phyloP scores from a whole-genome alignment of 106 monocot genomes.

The Platanthera guangdongensis region DNA sequence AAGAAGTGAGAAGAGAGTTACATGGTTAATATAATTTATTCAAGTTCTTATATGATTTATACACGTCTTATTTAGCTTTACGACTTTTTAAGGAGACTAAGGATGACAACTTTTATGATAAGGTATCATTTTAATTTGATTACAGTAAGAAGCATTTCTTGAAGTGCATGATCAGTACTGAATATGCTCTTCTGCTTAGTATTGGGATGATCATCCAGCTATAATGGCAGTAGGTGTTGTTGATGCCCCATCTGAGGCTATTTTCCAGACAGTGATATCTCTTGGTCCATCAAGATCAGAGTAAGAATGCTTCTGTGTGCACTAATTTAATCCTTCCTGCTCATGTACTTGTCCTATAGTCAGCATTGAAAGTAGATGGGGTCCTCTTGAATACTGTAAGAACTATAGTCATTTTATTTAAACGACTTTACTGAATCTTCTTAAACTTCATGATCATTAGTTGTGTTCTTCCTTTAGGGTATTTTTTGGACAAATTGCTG shows the following conservation, averaged over 20 bases:
- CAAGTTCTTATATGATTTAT: not conserved
- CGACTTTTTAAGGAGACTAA: slow-evolving; percentile 93
- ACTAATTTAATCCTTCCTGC: not conserved
- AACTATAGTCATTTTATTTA: too few species aligned
- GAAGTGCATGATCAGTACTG: slow-evolving; percentile 3
- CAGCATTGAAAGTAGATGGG: not conserved
- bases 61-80: slow-evolving; percentile 37
- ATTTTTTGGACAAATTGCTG: too few species aligned
- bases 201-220: slow-evolving; percentile 94
- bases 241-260: slow-evolving; percentile 81
- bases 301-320: slow-evolving; percentile 31
- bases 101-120: slow-evolving; percentile 60
- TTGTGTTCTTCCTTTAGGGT: too few species aligned
- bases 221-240: slow-evolving; percentile 97
- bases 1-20: too few species aligned
- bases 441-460: too few species aligned
- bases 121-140: slow-evolving; percentile 38
- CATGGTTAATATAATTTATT: not conserved
- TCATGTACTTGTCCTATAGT: not conserved
- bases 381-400: not conserved
- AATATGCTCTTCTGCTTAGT: slow-evolving; percentile 28
- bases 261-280: slow-evolving; percentile 84
- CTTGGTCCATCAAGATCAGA: slow-evolving; percentile 93
- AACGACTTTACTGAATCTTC: too few species aligned
- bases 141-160: not conserved